Evolutionary conservation across 2,329 filamentous ascomycete genomes (phyloP), one percentile per base, ranked within the genome.

Genomic region (Aspergillus novoparasiticus): DNA sequence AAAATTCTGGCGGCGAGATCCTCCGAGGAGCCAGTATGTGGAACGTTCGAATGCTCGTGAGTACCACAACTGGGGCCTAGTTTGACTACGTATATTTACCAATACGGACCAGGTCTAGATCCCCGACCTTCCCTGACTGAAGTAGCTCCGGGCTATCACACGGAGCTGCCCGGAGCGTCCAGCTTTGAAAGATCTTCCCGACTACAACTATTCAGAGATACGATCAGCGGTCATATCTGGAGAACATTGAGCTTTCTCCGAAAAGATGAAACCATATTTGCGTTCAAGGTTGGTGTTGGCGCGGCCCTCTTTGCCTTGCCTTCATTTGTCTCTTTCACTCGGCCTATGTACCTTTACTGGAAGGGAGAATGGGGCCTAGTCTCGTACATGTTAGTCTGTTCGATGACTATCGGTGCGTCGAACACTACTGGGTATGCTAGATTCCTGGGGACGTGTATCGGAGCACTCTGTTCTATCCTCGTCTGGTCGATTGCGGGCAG

Each of bases 331-430:
- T 86, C 89, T 0, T 81, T 85, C 11, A 96, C 93, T 2, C 84
- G 93, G 58, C 90, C 91, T 0, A 85, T 90, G 21, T 99, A 97
- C 75, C 85, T 88, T 58, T 90, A 90, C 71, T 98, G 94, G 93
- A 86, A 94, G 75, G 94, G 94, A 32, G 95, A 99, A 83, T 99
- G 95, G 95, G 95, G 95, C 26, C 84, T 99, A 2, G 78, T 99
- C 59, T 97, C 93, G 0, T 98, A 97, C 81, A 98, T 98, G 94
- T 89, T 98, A 73, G 95, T 99, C 23, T 96, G 94, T 75, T 93
- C 92, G 41, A 98, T 97, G 93, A 99, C 94, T 0, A 94, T 97
- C 26, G 95, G 95, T 28, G 93, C 95, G 8, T 92, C 93, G 26
- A 99, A 98, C 76, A 97, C 94, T 1, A 97, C 94, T 0, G 94